Evolutionary conservation across 2,329 filamentous ascomycete species (phyloP).

Genomic region (Paramyrothecium sp.): DNA sequence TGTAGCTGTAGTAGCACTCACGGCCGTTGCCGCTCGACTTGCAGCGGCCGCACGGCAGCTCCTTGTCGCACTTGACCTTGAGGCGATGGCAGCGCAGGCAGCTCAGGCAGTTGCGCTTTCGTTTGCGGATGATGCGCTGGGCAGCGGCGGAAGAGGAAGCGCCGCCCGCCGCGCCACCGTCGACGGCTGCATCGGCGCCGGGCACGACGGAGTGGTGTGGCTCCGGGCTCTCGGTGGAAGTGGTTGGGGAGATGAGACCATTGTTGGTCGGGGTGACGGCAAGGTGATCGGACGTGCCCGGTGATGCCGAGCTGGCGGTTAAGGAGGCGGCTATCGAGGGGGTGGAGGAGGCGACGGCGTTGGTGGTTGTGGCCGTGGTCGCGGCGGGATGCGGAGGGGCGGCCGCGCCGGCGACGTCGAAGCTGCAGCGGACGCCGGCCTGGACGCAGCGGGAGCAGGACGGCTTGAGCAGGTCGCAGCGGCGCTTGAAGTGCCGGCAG

Average conservation of each 20-base stretch:
- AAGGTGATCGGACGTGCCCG: slow-evolving; percentile 9
- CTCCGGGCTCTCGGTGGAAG: slow-evolving; percentile 25
- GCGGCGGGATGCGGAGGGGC: slow-evolving; percentile 8
- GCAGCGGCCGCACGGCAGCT: slow-evolving; percentile 32
- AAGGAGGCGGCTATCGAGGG: no score
- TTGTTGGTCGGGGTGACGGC: slow-evolving; percentile 10
- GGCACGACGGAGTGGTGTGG: slow-evolving; percentile 10
- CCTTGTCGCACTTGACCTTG: slow-evolving; percentile 37
- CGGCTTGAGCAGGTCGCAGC: slow-evolving; percentile 32
- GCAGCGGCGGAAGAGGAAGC: neutral
- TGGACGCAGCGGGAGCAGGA: slow-evolving; percentile 31
- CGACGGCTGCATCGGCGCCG: slow-evolving; percentile 6
- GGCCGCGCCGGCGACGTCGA: slow-evolving; percentile 17
- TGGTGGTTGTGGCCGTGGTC: slow-evolving; percentile 9
- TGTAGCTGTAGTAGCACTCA: slow-evolving; percentile 35
- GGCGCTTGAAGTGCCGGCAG: slow-evolving; percentile 33
- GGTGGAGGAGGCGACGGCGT: slow-evolving; percentile 10
- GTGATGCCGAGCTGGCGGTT: slow-evolving; percentile 12
- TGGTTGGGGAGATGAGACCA: slow-evolving; percentile 26
- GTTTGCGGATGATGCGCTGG: slow-evolving; percentile 28
- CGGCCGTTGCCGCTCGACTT: slow-evolving; percentile 30
- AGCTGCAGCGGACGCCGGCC: slow-evolving; percentile 30
- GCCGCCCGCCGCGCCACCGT: slow-evolving; percentile 2
- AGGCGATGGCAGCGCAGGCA: slow-evolving; percentile 33
- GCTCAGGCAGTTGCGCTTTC: slow-evolving; percentile 33